A percentile compares a stretch with the other conserved stretches of the same genome.
Evolutionary conservation across 805 yeast genomes (phyloP).

Genomic region (Zygosaccharomyces lentus): DNA sequence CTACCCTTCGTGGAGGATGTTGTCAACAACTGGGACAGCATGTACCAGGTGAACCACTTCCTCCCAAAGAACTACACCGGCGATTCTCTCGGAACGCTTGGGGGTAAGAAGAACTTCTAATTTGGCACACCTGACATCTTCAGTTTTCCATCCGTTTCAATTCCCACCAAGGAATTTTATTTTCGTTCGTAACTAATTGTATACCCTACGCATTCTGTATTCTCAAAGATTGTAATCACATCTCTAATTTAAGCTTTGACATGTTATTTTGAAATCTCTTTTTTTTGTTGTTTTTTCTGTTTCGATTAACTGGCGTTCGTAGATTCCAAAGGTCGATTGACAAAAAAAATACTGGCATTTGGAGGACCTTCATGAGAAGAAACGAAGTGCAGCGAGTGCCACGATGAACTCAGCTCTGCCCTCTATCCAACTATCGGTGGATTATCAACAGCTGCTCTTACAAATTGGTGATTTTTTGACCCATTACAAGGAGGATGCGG

Average conservation of each 20-base stretch:
- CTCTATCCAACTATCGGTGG: constrained; percentile 63
- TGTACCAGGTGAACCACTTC: constrained; percentile 35
- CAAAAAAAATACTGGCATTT: background rate
- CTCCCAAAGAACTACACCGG: constrained; percentile 54
- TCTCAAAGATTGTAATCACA: background rate
- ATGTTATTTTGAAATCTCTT: background rate
- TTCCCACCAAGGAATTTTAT: background rate
- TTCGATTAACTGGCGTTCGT: background rate
- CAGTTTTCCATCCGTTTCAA: background rate
- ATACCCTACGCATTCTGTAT: background rate
- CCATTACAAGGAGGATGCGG: constrained; percentile 49
- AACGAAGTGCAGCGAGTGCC: background rate
- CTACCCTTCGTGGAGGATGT: constrained; percentile 52
- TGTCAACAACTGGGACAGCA: constrained; percentile 43
- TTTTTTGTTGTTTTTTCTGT: background rate
- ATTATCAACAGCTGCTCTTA: constrained; percentile 61
- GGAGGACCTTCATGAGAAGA: background rate
- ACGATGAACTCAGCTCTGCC: constrained; percentile 44
- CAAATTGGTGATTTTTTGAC: constrained; percentile 60
- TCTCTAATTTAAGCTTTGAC: no score
- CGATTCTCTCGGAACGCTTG: constrained; percentile 55
- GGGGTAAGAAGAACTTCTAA: constrained; percentile 37
- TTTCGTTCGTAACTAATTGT: background rate
- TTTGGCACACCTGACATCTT: background rate
- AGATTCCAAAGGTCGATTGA: background rate